Conservation (phyloP, 306 rosid species). For the Castanospermum australe region DNA sequence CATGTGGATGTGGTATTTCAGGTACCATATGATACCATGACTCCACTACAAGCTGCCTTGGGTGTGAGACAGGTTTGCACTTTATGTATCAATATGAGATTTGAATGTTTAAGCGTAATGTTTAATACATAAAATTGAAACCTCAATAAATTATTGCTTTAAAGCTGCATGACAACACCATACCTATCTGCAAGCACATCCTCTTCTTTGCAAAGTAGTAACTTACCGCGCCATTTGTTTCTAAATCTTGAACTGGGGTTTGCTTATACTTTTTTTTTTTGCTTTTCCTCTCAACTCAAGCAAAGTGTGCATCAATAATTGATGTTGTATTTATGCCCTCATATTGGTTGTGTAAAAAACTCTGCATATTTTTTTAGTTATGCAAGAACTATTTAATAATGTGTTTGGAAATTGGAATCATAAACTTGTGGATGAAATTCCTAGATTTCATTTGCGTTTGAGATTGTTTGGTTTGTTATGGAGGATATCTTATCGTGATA, state of each 20-base stretch:
- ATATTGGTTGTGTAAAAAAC: background rate
- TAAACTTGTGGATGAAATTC: background rate
- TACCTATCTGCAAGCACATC: background rate
- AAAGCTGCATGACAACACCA: background rate
- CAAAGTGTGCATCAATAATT: background rate
- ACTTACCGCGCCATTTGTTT: background rate
- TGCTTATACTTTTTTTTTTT: background rate
- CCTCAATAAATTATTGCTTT: background rate
- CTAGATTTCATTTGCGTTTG: background rate
- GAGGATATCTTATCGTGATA: background rate
- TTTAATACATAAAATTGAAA: background rate
- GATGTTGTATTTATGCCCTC: constrained; percentile 3
- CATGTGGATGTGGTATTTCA: constrained; percentile 39
- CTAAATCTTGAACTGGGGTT: background rate
- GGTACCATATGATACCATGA: constrained; percentile 97
- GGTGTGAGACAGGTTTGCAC: constrained; percentile 97
- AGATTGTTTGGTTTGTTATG: background rate
- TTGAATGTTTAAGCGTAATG: background rate
- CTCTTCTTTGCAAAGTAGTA: background rate
- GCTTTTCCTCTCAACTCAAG: background rate
- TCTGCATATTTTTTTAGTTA: background rate
- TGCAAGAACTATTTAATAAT: background rate
- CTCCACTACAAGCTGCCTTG: constrained; percentile 99
- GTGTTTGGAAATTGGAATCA: background rate
- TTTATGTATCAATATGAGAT: constrained; percentile 1